Conservation (phyloP, 169 alveolate species). For the Plasmodium gonderi region DNA sequence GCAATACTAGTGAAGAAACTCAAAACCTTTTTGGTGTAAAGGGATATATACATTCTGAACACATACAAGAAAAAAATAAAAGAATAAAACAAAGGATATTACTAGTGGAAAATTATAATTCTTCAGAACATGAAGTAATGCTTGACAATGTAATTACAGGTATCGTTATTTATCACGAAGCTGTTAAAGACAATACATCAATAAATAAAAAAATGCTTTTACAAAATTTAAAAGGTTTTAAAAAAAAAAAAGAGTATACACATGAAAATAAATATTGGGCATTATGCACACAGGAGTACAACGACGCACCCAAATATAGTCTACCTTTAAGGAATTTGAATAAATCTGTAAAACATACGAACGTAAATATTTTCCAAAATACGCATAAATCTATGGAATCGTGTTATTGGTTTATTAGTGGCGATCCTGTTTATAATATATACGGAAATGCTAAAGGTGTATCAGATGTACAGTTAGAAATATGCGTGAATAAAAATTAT, state of each 20-base stretch:
- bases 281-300: slow-evolving; percentile 46
- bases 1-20: background rate
- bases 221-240: slow-evolving; percentile 67
- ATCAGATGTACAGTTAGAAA: slow-evolving; percentile 73
- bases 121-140: slow-evolving; percentile 38
- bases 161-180: slow-evolving; percentile 42
- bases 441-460: slow-evolving; percentile 71
- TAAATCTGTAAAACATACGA: slow-evolving; percentile 37
- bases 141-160: slow-evolving; percentile 64
- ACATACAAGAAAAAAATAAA: slow-evolving; percentile 49
- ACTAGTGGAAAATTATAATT: slow-evolving; percentile 15
- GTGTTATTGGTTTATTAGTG: slow-evolving; percentile 53
- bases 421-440: slow-evolving; percentile 74
- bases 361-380: slow-evolving; percentile 30
- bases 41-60: slow-evolving; percentile 75
- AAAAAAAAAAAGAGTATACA: slow-evolving; percentile 35
- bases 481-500: slow-evolving; percentile 28
- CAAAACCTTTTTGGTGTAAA: slow-evolving; percentile 14
- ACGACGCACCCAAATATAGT: slow-evolving; percentile 37
- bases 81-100: slow-evolving; percentile 20
- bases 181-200: background rate
- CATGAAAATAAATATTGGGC: slow-evolving; percentile 54
- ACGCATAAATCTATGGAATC: background rate
- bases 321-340: slow-evolving; percentile 47
- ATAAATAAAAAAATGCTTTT: slow-evolving; percentile 18